phyloP scores from a whole-genome alignment of 1,284 basidiomycete genomes.

The Mycosarcoma maydis region DNA sequence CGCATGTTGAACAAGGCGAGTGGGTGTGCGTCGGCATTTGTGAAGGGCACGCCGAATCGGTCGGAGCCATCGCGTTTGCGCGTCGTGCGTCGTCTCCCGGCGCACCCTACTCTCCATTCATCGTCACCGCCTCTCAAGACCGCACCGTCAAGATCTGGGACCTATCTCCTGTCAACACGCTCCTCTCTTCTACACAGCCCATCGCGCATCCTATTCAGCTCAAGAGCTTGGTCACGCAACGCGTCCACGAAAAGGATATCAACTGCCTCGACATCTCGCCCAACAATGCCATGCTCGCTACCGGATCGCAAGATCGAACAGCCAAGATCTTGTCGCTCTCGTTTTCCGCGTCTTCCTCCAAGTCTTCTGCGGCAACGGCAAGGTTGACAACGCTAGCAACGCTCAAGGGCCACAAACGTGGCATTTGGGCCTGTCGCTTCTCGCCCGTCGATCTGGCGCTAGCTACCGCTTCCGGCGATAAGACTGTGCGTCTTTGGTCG shows the following conservation, averaged over 20 bases:
- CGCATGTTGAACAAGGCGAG: constrained; percentile 67
- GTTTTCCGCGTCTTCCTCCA: constrained; percentile 68
- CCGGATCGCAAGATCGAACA: constrained; percentile 94
- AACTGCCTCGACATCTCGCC: constrained; percentile 93
- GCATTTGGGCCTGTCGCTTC: constrained; percentile 94
- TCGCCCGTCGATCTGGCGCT: constrained; percentile 83
- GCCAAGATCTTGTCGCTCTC: constrained; percentile 88
- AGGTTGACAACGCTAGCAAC: constrained; percentile 79
- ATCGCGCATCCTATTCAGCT: constrained; percentile 68
- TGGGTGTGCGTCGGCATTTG: constrained; percentile 87
- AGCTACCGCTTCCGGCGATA: constrained; percentile 93
- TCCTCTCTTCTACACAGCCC: constrained; percentile 4
- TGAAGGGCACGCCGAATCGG: constrained; percentile 92
- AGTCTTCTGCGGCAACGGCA: constrained; percentile 52
- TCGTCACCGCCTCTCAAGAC: constrained; percentile 93
- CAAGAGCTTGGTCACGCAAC: constrained; percentile 84
- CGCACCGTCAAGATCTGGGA: constrained; percentile 99
- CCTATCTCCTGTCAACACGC: constrained; percentile 52
- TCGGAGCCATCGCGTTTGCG: constrained; percentile 84
- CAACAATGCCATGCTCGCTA: constrained; percentile 86
- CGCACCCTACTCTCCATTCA: constrained; percentile 52
- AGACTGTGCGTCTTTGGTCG: constrained; percentile 92
- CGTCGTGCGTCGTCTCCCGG: constrained; percentile 23
- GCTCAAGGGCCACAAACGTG: constrained; percentile 94
- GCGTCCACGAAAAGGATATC: constrained; percentile 98